Evolutionary conservation across 108 stramenopile genomes (phyloP), one percentile per base, ranked within the genome.

Genomic region (Nitzschia sp.): DNA sequence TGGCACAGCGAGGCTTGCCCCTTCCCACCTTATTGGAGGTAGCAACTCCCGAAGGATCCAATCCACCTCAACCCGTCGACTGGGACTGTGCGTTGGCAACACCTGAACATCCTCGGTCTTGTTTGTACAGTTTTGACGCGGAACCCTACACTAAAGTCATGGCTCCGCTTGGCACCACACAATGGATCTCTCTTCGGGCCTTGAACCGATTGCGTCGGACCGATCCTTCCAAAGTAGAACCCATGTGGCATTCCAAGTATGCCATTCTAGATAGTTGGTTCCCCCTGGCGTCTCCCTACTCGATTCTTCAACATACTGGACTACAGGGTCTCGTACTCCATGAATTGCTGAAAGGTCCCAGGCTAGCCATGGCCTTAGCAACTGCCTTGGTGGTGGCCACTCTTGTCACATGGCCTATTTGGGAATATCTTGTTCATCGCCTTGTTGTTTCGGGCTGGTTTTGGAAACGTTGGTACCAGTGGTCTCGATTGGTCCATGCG

Each of bases 41-140:
- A 0, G 63, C 73, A 0, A 87, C 83, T 8, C 75, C 76, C 15
- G 87, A 87, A 7, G 87, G 85, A 26, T 63, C 73, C 6, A 77
- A 56, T 25, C 82, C 82, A 19, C 85, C 88, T 6, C 63, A 89
- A 81, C 63, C 46, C n/a, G 83, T 86, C 20, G 90, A 94, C 68
- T 94, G 93, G 93, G 93, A 94, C 61, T 94, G 93, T 64, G 85
- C 85, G n/a, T 24, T 88, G 57, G 53, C 80, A 43, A 94, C 93
- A 3, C 70, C 65, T 38, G 76, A 80, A 11, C 64, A 87, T 63
- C 88, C 90, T 25, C 83, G 81, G 67, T 67, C 76, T 34, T 94
- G 93, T 67, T 70, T 92, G 34, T 90, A 82, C 57, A 84, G 77
- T 29, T 94, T 90, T 60, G 89, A 94, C 57, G 86, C 90, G 11